phyloP scores from a whole-genome alignment of 1,284 basidiomycete genomes.

The Bjerkandera adusta region DNA sequence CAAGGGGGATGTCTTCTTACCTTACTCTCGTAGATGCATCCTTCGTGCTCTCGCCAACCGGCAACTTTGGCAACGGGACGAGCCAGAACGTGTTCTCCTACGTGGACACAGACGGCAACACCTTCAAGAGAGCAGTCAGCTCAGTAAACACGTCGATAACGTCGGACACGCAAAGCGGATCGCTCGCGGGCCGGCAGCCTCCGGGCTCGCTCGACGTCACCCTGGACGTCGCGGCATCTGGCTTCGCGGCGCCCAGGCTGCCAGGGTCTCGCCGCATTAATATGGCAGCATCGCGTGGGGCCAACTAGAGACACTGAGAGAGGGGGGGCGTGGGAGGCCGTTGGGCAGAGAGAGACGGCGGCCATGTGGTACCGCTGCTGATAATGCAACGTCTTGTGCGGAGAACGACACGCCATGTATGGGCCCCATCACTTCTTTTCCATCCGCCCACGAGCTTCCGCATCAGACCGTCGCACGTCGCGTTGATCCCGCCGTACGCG shows the following conservation, averaged over 20 bases:
- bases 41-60: slow-evolving; percentile 43
- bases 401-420: neutral
- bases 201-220: neutral
- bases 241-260: slow-evolving; percentile 10
- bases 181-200: slow-evolving; percentile 36
- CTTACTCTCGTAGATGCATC: slow-evolving; percentile 44
- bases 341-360: no score
- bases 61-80: slow-evolving; percentile 65
- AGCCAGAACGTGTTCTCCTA: slow-evolving; percentile 68
- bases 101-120: slow-evolving; percentile 56
- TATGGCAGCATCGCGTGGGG: no score
- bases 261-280: no score
- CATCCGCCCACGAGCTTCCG: neutral
- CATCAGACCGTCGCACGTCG: no score
- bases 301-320: no score
- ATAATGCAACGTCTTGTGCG: no score
- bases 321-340: no score
- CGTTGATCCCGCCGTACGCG: no score
- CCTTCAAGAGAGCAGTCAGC: slow-evolving; percentile 57
- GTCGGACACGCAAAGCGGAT: slow-evolving; percentile 56
- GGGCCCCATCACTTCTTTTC: slow-evolving; percentile 1
- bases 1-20: neutral
- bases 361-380: no score
- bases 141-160: slow-evolving; percentile 62
- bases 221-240: neutral